A percentile compares a stretch with the other conserved stretches of the same genome.
These are phyloP conservation scores for Colletotrichum acutatum DNA, from an alignment of 2,329 filamentous ascomycete genomes.

Conservation along the genomic window DNA sequence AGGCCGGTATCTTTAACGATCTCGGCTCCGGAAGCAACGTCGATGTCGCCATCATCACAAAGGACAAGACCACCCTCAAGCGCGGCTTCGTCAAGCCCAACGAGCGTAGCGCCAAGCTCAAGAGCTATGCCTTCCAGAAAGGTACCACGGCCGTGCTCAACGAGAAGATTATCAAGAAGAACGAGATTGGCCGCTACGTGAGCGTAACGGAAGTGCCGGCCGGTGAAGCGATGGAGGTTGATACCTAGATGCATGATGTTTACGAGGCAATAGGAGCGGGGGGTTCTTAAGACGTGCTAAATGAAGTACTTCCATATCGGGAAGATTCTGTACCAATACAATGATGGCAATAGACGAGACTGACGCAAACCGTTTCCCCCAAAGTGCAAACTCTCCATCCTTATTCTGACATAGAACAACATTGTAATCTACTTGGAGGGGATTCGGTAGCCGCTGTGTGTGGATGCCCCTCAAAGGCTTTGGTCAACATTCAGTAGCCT, in stretches of 20 bases:
- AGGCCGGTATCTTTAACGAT: conserved; percentile 99
- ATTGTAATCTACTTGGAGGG: no score
- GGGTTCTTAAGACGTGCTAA: conserved; percentile 4
- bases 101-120: conserved; percentile 87
- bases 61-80: conserved; percentile 93
- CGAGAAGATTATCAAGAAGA: conserved; percentile 94
- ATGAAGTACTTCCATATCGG: conserved; percentile 16
- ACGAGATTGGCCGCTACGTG: conserved; percentile 93
- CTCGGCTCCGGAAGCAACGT: conserved; percentile 97
- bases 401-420: neutral
- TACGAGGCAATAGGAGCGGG: neutral
- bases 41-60: conserved; percentile 94
- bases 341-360: conserved; percentile 35
- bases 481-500: neutral
- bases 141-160: conserved; percentile 97
- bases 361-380: conserved; percentile 1
- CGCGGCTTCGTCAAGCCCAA: conserved; percentile 95
- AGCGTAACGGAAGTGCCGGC: conserved; percentile 87
- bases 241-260: conserved; percentile 58
- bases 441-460: no score
- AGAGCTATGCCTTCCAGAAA: conserved; percentile 89
- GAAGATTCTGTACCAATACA: conserved; percentile 37
- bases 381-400: neutral
- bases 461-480: no score
- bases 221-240: conserved; percentile 76